Percentiles rank a stretch among this genome's conserved stretches.
Evolutionary conservation across 2,329 filamentous ascomycete genomes (phyloP).

Genomic region (Triangularia setosa): DNA sequence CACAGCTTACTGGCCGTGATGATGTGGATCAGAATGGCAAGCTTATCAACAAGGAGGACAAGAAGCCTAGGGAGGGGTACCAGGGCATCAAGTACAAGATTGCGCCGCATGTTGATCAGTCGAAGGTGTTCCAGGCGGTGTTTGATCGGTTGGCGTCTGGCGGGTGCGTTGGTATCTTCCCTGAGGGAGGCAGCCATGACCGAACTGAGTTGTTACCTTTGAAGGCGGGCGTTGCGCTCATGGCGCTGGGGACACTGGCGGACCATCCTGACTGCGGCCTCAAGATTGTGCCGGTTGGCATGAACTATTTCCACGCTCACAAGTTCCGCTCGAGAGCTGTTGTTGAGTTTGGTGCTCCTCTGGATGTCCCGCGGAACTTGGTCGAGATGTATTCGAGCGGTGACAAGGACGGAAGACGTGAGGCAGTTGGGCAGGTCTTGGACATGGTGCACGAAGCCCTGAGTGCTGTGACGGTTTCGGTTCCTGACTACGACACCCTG

Average conservation of each 20-base stretch:
- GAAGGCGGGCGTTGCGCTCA: slow-evolving; percentile 95
- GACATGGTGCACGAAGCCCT: slow-evolving; percentile 84
- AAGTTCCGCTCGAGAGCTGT: slow-evolving; percentile 96
- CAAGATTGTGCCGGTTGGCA: slow-evolving; percentile 93
- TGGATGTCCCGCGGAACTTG: slow-evolving; percentile 77
- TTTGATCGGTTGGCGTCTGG: slow-evolving; percentile 77
- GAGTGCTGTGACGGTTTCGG: slow-evolving; percentile 83
- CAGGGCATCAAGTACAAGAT: slow-evolving; percentile 79
- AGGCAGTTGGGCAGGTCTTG: slow-evolving; percentile 80
- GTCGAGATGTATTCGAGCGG: slow-evolving; percentile 82
- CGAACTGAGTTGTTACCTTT: slow-evolving; percentile 85
- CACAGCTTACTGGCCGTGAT: slow-evolving; percentile 76
- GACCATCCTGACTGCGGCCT: slow-evolving; percentile 82
- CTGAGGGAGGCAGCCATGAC: slow-evolving; percentile 94
- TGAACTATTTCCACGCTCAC: slow-evolving; percentile 99
- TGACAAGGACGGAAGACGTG: slow-evolving; percentile 59
- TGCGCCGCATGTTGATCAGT: slow-evolving; percentile 91
- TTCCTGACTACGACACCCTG: slow-evolving; percentile 91
- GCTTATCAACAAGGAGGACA: slow-evolving; percentile 53
- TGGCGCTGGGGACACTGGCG: slow-evolving; percentile 87
- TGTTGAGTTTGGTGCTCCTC: slow-evolving; percentile 86
- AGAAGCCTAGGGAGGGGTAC: slow-evolving; percentile 58
- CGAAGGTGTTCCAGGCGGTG: slow-evolving; percentile 87
- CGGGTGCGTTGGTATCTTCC: slow-evolving; percentile 94
- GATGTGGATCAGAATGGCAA: slow-evolving; percentile 66